Base-by-base conservation (phyloP, 2,329 filamentous ascomycete species). In the Fusarium newnesense region DNA sequence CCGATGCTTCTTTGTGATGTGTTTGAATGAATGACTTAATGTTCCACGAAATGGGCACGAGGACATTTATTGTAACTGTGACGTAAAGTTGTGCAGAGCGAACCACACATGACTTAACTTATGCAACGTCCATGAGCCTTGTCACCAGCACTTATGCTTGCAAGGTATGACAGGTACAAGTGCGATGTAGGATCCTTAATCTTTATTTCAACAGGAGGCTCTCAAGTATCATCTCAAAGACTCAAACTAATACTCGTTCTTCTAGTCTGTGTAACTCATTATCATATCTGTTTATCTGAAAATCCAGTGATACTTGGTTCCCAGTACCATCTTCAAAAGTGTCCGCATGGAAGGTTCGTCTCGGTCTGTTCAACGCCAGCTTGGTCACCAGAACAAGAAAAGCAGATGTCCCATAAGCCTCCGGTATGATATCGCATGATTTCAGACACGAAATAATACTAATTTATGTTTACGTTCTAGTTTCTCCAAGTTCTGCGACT, bases 331-430 rank as follows among this genome's bases (percentile, higher is more conserved):
- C 53, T 10, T 24, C 12, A 34, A 11, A 11, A 5, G 5, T 9
- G 13, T 19, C 18, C 12, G 4, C 26, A 15, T 9, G 18, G 5
- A 34, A 36, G 15, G 15, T 21, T 49, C 15, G n/a, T 16, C 40
- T 12, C 15, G 6, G 15, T 34, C 40, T 47, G 8, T 28, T 36
- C 9, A 28, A n/a, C 13, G n/a, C 26, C 40, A n/a, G 16, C 10
- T 49, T 58, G 54, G n/a, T 49, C 24, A n/a, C n/a, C 6, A 28
- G 9, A 16, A 7, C 12, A 7, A 24, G 30, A n/a, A 34, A 58
- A 6, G 9, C 2, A 49, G 4, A n/a, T 4, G 11, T 9, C 4
- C 6, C 11, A 18, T 3, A 3, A 28, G 21, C 19, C 19, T 13
- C 13, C 11, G 19, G 5, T 16, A n/a, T 26, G 3, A n/a, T 36